Base-by-base conservation (phyloP, 2,329 filamentous ascomycete genomes). In the Alternaria arbusti region DNA sequence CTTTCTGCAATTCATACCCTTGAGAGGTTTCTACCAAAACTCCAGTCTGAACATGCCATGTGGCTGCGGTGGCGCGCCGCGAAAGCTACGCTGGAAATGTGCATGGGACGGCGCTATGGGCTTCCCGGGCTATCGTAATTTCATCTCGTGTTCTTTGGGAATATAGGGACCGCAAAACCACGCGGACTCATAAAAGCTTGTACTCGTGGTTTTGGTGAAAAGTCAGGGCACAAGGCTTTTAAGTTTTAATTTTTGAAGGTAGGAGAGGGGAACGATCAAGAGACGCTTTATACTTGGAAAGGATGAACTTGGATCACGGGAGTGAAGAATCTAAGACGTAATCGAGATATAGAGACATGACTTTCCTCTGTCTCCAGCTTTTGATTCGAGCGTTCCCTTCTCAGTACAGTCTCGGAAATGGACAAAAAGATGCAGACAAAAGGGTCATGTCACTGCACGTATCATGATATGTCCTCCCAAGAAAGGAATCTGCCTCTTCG, bases 11-110 rank as follows among this genome's bases (percentile, higher is more conserved):
- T 17, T 40, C n/a, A 17, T 17, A 0, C 5, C n/a, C 15, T 1
- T 17, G n/a, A 11, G n/a, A 11, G 4, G 2, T 0, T 40, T 40
- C 4, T 40, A 40, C 15, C 36, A 17, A 40, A 40, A 32, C 0
- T 32, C 1, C 0, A 32, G 7, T 0, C 30, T 7, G 6, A 15
- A 4, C 0, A 0, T 7, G 30, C 1, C 2, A 15, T 40, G 32
- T 40, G 36, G n/a, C 36, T 40, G 36, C 36, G 0, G 36, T 17
- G n/a, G 5, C 9, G 36, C 36, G 36, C 4, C 36, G 0, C n/a
- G 1, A 40, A 40, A 40, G 36, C 15, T 17, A 17, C 36, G 2
- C 36, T 40, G 5, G 3, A 11, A 17, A 10, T 17, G 17, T 40
- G n/a, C 36, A 40, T 17, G 36, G 36, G n/a, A 40, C 36, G 36